Evolutionary conservation across 352 stramenopile genomes (phyloP), one percentile per base, ranked within the genome.

Genomic region (Phytopythium vexans): DNA sequence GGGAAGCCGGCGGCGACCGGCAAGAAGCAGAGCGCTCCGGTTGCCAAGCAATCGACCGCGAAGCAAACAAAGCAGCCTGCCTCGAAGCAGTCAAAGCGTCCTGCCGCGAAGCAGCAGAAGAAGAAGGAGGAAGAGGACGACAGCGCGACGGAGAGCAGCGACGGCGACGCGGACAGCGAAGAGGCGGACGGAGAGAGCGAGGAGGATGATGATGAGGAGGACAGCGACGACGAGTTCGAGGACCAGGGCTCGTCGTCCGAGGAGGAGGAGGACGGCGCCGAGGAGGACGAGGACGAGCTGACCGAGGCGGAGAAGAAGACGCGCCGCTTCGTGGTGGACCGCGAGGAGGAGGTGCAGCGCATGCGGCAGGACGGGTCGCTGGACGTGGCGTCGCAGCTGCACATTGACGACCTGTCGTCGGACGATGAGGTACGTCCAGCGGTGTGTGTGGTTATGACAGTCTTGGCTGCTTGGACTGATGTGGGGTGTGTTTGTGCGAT

Each of bases 361-460:
- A 95, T 92, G 83, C 84, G 87, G 27, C 80, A 89, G 54, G 84
- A 95, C 52, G 85, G 85, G 27, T 89, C 82, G 49, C 70, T 97
- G 7, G 70, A 90, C 42, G 45, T 89, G 32, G 85, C 89, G 14
- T 88, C 86, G 46, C 88, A 88, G 54, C 83, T 99, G 64, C 96
- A 99, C 76, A 92, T 98, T 8, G 97, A 99, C 64, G 96, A 99
- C 60, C 68, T 99, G 62, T 99, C 95, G 33, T 99, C 95, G 2
- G 97, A 99, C 71, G 98, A 99, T 70, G 97, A 94, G 60, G 70
- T 83, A 52, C 37, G 41, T 35, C 14, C 14, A 27, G 21, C 21
- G 21, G 21, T 27, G 21, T 27, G 21, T 33, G 32, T 52, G 34
- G 16, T 8, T 35, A 38, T 47, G 7, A 14, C 14, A 15, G n/a